Conservation (phyloP, 1,284 basidiomycete species). For the Sanghuangporus baumii region DNA sequence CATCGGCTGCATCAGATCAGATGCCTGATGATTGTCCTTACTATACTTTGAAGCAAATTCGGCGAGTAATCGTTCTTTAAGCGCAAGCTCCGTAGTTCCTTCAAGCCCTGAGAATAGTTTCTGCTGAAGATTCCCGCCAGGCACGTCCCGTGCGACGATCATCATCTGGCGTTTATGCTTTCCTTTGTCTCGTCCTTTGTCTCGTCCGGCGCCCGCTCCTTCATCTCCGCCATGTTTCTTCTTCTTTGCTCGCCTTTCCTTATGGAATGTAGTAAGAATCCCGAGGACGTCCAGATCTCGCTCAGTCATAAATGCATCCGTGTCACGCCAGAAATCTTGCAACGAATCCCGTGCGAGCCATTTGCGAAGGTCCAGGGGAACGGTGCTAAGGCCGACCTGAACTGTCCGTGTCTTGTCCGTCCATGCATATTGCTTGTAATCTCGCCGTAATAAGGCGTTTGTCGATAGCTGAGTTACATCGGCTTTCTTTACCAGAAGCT, state of each 20-base stretch:
- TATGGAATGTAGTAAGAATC: conserved; percentile 66
- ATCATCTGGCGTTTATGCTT: conserved; percentile 46
- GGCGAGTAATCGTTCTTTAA: conserved; percentile 22
- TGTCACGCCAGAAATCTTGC: conserved; percentile 38
- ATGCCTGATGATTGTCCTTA: background rate
- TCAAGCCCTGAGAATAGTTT: conserved; percentile 8
- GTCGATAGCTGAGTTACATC: conserved; percentile 66
- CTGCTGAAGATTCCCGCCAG: conserved; percentile 18
- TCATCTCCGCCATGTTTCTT: conserved; percentile 40
- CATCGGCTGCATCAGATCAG: conserved; percentile 17
- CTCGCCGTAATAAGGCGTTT: conserved; percentile 77
- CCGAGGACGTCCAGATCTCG: conserved; percentile 64
- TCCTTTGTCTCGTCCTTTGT: background rate
- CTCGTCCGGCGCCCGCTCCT: conserved; percentile 25
- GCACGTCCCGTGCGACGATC: conserved; percentile 30
- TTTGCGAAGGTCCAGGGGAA: conserved; percentile 60
- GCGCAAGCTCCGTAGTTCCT: conserved; percentile 5
- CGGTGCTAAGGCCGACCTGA: conserved; percentile 69
- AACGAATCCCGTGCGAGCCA: conserved; percentile 38
- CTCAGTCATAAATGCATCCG: conserved; percentile 61
- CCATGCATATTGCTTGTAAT: conserved; percentile 86
- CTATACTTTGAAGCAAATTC: conserved; percentile 19
- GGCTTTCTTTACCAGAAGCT: conserved; percentile 57
- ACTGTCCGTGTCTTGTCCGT: conserved; percentile 32
- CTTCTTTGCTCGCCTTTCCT: conserved; percentile 37